Conservation (phyloP, 306 rosid species). For the Trifolium dubium region DNA sequence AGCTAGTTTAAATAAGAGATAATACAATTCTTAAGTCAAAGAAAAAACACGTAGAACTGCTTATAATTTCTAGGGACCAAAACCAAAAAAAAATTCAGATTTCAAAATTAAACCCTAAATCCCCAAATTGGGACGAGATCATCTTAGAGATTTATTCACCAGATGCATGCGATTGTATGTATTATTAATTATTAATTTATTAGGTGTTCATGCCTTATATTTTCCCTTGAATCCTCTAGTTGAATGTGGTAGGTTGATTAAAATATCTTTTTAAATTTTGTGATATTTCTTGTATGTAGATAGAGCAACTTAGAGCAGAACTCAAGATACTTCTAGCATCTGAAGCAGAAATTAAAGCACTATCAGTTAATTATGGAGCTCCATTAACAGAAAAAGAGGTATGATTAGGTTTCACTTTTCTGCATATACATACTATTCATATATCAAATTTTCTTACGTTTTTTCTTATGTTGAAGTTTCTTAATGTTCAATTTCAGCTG, state of each 20-base stretch:
- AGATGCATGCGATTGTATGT: constrained; percentile 14
- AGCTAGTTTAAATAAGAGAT: too few species aligned
- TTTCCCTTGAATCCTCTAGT: constrained; percentile 2
- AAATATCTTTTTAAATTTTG: constrained; percentile 25
- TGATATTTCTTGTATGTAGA: constrained; percentile 55
- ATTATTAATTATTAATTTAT: constrained; percentile 1
- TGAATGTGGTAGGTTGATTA: constrained; percentile 11
- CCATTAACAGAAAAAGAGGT: constrained; percentile 92
- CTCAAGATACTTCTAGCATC: constrained; percentile 91
- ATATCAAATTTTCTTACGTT: constrained; percentile 12
- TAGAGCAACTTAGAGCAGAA: constrained; percentile 74
- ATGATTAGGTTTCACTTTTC: constrained; percentile 21
- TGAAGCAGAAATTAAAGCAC: constrained; percentile 88
- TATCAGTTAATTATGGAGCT: constrained; percentile 90
- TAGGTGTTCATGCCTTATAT: constrained; percentile 8
- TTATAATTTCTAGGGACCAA: too few species aligned
- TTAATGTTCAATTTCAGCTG: constrained; percentile 12
- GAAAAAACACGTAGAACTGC: too few species aligned
- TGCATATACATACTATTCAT: not conserved
- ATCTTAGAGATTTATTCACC: constrained; percentile 9
- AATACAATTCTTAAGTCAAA: too few species aligned
- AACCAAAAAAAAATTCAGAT: too few species aligned
- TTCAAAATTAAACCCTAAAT: too few species aligned
- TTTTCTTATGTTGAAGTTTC: constrained; percentile 35
- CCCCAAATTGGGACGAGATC: too few species aligned